Evolutionary conservation across 352 stramenopile genomes (phyloP), one percentile per base, ranked within the genome.

Genomic region (Globisporangium cederbergense): DNA sequence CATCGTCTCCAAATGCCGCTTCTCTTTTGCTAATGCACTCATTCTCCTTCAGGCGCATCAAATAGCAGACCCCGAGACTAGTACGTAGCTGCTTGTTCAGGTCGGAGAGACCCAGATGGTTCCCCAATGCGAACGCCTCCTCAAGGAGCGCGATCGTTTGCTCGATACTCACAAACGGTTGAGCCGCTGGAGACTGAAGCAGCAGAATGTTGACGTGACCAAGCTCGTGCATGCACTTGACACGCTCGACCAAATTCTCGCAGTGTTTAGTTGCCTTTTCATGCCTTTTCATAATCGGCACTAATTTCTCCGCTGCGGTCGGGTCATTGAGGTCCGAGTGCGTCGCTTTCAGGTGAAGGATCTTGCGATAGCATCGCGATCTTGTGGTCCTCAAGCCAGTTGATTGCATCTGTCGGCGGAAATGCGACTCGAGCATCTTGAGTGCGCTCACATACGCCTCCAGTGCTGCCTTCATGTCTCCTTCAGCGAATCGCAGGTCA

Each of bases 301-400:
- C 40, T 16, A 92, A 42, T 4, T 69, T 57, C 38, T 87, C 67
- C 20, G 81, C 67, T 60, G 62, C 66, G 13, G 60, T 30, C 52
- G 59, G 30, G 46, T 74, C 53, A 40, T 51, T 58, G 30, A 74
- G 68, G 38, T 80, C 58, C 28, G 28, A 63, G 16, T 36, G 55
- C 28, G 64, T 51, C 55, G 58, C 70, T 43, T 73, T 79, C 42
- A 88, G 60, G 28, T 64, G 71, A 4, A 74, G 66, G 20, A 78
- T 70, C 38, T 87, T 87, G 18, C 83, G 78, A 62, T 75, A 86
- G 38, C 81, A 89, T 49, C 79, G 74, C 45, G 77, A 66, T 25
- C 42, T 30, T 4, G 67, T 28, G 13, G n/a, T 66, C 30, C 32
- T 56, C 58, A 45, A 42, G 22, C 50, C 62, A 67, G 28, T 45